Percentiles rank a stretch among this genome's conserved stretches.
Conservation (phyloP, 768 basidiomycete species). For the Lentinula detonsa region DNA sequence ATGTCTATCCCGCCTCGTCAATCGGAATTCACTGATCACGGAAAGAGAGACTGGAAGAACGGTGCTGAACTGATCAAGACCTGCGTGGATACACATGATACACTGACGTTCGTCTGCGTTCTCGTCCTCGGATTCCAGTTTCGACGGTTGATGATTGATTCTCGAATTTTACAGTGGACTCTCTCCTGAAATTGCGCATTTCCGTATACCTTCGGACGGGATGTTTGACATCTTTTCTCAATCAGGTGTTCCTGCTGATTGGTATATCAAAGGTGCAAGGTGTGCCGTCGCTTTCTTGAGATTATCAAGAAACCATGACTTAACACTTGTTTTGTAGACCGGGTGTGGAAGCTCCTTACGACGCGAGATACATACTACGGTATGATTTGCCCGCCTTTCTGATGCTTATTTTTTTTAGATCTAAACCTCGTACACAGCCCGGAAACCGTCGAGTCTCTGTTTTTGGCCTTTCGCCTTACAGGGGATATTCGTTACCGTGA, state of each 20-base stretch:
- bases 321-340: slow-evolving; percentile 15
- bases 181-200: slow-evolving; percentile 86
- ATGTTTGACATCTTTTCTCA: slow-evolving; percentile 27
- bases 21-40: slow-evolving; percentile 54
- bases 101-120: slow-evolving; percentile 58
- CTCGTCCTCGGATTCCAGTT: neutral
- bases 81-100: slow-evolving; percentile 83
- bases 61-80: slow-evolving; percentile 81
- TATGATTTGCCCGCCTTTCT: slow-evolving; percentile 19
- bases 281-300: slow-evolving; percentile 21
- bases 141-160: no score
- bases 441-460: slow-evolving; percentile 92
- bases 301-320: neutral
- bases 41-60: slow-evolving; percentile 74
- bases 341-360: slow-evolving; percentile 51
- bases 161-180: slow-evolving; percentile 81
- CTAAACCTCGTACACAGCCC: slow-evolving; percentile 40
- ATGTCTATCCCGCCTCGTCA: slow-evolving; percentile 65
- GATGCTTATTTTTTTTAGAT: neutral
- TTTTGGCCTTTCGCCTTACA: slow-evolving; percentile 86
- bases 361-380: slow-evolving; percentile 92
- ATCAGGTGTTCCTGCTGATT: slow-evolving; percentile 51
- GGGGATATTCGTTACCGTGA: slow-evolving; percentile 77
- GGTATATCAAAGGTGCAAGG: slow-evolving; percentile 88
- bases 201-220: slow-evolving; percentile 57